Evolutionary conservation across 805 yeast genomes (phyloP), one percentile per base, ranked within the genome.

Genomic region (Ogataea trehaloabstinens): DNA sequence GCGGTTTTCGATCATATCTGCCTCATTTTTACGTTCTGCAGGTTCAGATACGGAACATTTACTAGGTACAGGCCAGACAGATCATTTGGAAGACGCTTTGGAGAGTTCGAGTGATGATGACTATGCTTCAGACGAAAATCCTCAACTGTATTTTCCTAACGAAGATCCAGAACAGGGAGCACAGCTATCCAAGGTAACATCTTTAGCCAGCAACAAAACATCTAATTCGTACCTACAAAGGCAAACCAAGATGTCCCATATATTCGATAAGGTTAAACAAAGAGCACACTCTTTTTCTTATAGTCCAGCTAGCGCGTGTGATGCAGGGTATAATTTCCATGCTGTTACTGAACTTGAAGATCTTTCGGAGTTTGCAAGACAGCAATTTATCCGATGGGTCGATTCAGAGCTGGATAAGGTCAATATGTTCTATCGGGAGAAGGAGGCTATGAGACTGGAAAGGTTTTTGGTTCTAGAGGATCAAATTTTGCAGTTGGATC

Each of bases 391-490:
- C 12, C 55, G 50, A 3, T 86, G 95, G 95, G 67, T 86, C 4
- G 82, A 83, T 37, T 34, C 47, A 1, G 82, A 86, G 54, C 64
- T 81, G 19, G 42, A 34, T 4, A 82, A 78, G 56, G 80, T 85
- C 6, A 78, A 83, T 28, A 32, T 20, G 0, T 86, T 86, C 52
- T 86, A 73, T 56, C 64, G 56, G 28, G 76, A 71, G 22, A 76
- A 71, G 48, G 93, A 85, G 51, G 64, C 67, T 19, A 82, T 76
- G 22, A 77, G 74, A 0, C 67, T 76, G 32, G 76, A 75, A 41
- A 66, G 90, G 42, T 81, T 73, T 47, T 57, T 77, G 11, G 53
- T 81, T 3, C 54, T 86, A n/a, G 84, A 82, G 53, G 83, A 76
- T 48, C 95, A 86, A 57, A 56, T 87, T 31, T 71, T 71, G 41